Conservation (phyloP, 192 early-diverging fungal genomes). For the Coemansia sp. region DNA sequence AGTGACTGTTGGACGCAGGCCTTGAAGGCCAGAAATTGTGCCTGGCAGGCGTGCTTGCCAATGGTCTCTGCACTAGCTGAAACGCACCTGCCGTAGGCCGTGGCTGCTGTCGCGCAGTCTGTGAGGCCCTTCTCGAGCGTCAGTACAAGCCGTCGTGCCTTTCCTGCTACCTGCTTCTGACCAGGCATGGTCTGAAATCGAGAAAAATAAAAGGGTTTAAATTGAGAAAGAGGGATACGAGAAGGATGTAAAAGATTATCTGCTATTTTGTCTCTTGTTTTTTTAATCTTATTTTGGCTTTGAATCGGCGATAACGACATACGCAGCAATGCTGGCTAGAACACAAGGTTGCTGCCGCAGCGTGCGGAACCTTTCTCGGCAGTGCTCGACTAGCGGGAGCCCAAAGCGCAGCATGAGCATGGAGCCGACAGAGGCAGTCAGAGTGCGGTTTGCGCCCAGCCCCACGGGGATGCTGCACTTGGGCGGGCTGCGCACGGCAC, state of each 20-base stretch:
- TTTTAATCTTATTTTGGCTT: neutral
- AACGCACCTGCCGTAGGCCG: slow-evolving; percentile 61
- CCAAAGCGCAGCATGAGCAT: neutral
- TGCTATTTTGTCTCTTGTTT: neutral
- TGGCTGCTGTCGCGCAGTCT: slow-evolving; percentile 45
- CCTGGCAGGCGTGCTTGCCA: slow-evolving; percentile 60
- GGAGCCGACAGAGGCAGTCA: slow-evolving; percentile 56
- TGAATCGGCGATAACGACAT: neutral
- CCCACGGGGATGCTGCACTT: slow-evolving; percentile 93
- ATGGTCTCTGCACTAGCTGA: slow-evolving; percentile 55
- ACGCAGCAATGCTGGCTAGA: slow-evolving; percentile 1
- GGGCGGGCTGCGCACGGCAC: slow-evolving; percentile 88
- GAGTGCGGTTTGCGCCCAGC: slow-evolving; percentile 92
- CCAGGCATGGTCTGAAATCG: slow-evolving; percentile 21
- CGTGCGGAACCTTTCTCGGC: slow-evolving; percentile 5
- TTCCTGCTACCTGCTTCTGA: slow-evolving; percentile 28
- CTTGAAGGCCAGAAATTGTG: slow-evolving; percentile 64
- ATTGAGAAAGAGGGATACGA: neutral
- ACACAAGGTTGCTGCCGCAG: neutral
- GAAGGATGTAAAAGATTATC: neutral
- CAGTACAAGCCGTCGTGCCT: slow-evolving; percentile 48
- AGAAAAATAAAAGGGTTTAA: neutral
- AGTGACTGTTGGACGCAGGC: slow-evolving; percentile 59
- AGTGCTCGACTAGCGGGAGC: neutral
- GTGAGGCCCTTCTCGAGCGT: slow-evolving; percentile 50